A percentile compares a stretch with the other conserved stretches of the same genome.
Evolutionary conservation across 2,329 filamentous ascomycete genomes (phyloP).

Genomic region (Phaeophleospora eucalypticola): DNA sequence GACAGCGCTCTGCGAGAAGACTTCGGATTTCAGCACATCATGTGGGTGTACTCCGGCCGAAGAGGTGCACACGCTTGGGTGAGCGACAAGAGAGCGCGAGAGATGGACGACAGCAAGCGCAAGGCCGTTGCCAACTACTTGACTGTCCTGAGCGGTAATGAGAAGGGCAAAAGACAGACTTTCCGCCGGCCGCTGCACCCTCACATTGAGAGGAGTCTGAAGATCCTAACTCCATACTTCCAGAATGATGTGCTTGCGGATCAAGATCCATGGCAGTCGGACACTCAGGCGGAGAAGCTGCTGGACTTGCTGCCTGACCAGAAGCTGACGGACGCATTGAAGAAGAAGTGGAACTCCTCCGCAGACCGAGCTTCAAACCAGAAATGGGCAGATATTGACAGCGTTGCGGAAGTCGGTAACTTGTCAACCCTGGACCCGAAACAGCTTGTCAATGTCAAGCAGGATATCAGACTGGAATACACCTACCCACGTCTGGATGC

Average conservation of each 20-base stretch:
- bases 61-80: conserved; percentile 98
- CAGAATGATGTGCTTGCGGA: conserved; percentile 72
- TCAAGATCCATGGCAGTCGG: conserved; percentile 78
- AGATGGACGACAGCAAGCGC: conserved; percentile 80
- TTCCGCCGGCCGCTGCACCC: conserved; percentile 81
- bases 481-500: conserved; percentile 96
- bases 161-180: conserved; percentile 80
- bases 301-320: conserved; percentile 81
- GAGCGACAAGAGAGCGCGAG: conserved; percentile 81
- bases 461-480: conserved; percentile 94
- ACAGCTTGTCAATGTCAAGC: conserved; percentile 80
- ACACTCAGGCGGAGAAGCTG: conserved; percentile 70
- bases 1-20: conserved; percentile 84
- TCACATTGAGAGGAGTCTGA: conserved; percentile 79
- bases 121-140: conserved; percentile 84
- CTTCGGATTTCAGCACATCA: conserved; percentile 92
- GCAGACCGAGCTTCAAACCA: conserved; percentile 69
- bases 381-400: conserved; percentile 95
- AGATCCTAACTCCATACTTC: conserved; percentile 80
- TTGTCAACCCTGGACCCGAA: conserved; percentile 58
- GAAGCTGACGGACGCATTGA: conserved; percentile 69
- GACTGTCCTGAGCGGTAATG: conserved; percentile 81
- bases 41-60: conserved; percentile 98
- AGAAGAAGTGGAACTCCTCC: conserved; percentile 85
- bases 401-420: conserved; percentile 70